These are phyloP conservation scores for Scheffersomyces illinoinensis DNA, from an alignment of 1,139 yeast genomes.

Conservation along the genomic window DNA sequence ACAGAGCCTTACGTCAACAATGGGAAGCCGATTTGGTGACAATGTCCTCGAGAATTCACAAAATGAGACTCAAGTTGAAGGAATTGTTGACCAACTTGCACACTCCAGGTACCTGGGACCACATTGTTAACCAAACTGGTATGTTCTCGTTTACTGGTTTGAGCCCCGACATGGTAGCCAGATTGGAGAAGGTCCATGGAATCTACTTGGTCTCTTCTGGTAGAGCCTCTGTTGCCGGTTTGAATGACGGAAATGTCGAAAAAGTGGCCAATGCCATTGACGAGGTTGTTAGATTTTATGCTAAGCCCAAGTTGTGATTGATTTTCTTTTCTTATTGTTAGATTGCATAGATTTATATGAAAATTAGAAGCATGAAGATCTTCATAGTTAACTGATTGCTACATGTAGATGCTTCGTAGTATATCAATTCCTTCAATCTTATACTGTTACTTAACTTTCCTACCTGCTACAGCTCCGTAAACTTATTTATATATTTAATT, in stretches of 20 bases:
- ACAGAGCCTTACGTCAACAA: conserved; percentile 64
- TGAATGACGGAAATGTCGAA: conserved; percentile 77
- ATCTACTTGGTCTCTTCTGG: conserved; percentile 81
- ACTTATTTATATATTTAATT: neutral
- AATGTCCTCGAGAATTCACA: conserved; percentile 82
- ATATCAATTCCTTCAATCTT: neutral
- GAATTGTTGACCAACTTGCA: conserved; percentile 59
- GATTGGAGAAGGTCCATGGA: conserved; percentile 76
- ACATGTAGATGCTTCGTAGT: neutral
- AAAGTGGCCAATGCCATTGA: conserved; percentile 83
- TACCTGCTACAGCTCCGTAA: neutral
- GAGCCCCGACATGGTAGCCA: conserved; percentile 72
- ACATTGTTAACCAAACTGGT: conserved; percentile 88
- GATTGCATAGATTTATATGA: neutral
- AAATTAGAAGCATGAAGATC: neutral
- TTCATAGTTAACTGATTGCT: neutral
- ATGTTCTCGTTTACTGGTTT: conserved; percentile 97
- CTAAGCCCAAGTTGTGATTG: conserved; percentile 35
- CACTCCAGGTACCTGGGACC: conserved; percentile 93
- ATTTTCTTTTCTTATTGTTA: neutral
- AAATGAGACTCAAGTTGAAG: conserved; percentile 73
- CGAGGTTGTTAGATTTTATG: conserved; percentile 59
- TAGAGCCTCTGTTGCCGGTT: conserved; percentile 92
- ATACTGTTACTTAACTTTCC: neutral
- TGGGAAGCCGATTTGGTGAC: conserved; percentile 86